phyloP scores from a whole-genome alignment of 768 basidiomycete genomes.

The Polyporus arcularius region DNA sequence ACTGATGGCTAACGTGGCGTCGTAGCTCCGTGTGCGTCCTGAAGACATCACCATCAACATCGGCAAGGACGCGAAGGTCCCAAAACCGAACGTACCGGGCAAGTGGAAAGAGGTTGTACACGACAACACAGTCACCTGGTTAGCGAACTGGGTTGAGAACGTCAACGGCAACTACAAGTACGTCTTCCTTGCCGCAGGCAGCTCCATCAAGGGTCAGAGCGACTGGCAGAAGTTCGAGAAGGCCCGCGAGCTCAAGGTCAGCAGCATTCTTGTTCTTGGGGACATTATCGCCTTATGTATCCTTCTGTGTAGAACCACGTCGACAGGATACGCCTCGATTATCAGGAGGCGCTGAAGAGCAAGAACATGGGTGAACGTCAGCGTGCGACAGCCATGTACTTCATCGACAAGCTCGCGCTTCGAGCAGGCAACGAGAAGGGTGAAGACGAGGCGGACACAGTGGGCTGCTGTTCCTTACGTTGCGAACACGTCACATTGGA shows the following conservation, averaged over 20 bases:
- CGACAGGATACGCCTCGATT: conserved; percentile 88
- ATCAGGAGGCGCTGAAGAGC: conserved; percentile 77
- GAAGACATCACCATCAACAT: conserved; percentile 98
- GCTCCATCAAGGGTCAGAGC: conserved; percentile 96
- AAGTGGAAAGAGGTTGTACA: conserved; percentile 88
- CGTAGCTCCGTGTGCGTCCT: conserved; percentile 81
- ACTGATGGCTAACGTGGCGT: not conserved
- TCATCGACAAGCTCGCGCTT: conserved; percentile 95
- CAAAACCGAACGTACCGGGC: conserved; percentile 89
- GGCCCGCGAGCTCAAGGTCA: conserved; percentile 91
- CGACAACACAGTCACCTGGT: conserved; percentile 97
- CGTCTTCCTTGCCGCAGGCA: conserved; percentile 97
- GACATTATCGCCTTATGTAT: not conserved
- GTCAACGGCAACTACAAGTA: conserved; percentile 96
- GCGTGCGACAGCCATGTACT: conserved; percentile 98
- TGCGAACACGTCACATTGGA: conserved; percentile 95
- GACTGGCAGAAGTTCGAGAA: conserved; percentile 99
- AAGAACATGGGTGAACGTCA: conserved; percentile 96
- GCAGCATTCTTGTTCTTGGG: not conserved
- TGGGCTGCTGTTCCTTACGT: conserved; percentile 96
- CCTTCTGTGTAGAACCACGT: conserved; percentile 70
- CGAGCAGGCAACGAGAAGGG: conserved; percentile 99
- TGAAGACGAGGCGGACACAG: conserved; percentile 98
- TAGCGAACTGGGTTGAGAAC: conserved; percentile 99
- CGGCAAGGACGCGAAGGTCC: conserved; percentile 69